Base-by-base conservation (phyloP, 192 early-diverging fungal species). In the Coemansia sp. region DNA sequence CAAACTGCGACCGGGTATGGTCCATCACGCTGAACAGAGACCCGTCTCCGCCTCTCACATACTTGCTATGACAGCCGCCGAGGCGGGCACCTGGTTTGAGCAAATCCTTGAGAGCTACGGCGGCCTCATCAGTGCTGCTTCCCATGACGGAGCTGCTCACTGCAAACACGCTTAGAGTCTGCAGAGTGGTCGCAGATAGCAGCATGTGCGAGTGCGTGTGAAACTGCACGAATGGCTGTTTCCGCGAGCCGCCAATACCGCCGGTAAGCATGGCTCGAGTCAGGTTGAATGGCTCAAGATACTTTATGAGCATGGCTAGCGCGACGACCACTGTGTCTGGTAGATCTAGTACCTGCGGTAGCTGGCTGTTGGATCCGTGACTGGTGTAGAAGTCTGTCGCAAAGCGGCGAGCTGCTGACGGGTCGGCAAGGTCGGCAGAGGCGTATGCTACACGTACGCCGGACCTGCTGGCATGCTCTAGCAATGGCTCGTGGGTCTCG, bases 151-250 rank as follows among this genome's bases (percentile, higher is more conserved):
- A 89, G 35, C 68, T 61, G 0, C 87, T 81, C 60, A 91, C 95
- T 59, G 92, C 80, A 57, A 99, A 95, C 14, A 99, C 84, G 59
- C 93, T 92, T 21, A 99, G 75, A 43, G 97, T 96, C 47, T 89
- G 84, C 25, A 99, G 76, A 0, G 97, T 93, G 41, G 95, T 93
- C 5, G 93, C 94, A 53, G 97, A 94, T 16, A 99, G 76, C 12
- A 96, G 84, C 41, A 98, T 84, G 25, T 90, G 91, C 6, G 85
- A 77, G 0, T 82, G 77, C 8, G 91, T 87, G 39, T 89, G 86
- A 48, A 96, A 87, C 16, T 94, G 95, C 61, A 92, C 89, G 69
- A 97, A 96, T 2, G 69, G 59, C 28, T 78, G 73, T 61, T 91
- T 86, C 50, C n/a, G 87, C 88, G 18, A 88, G 3, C 36, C 37